These are phyloP conservation scores for Talaromyces stipitatus DNA, from an alignment of 495 filamentous ascomycete species.

Conservation along the genomic window DNA sequence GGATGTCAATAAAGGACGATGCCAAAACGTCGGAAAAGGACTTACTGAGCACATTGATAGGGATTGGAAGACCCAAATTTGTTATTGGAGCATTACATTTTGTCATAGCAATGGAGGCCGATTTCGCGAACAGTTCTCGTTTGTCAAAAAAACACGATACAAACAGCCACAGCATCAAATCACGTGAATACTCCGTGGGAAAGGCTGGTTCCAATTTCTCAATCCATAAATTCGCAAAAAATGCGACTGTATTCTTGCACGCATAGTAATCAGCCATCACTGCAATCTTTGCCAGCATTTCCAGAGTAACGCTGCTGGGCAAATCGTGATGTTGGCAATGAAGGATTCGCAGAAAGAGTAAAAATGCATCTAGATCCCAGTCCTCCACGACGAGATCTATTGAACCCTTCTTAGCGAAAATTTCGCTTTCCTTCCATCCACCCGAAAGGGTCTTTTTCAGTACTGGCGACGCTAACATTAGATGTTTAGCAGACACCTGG, in stretches of 20 bases:
- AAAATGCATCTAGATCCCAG: slow-evolving; percentile 34
- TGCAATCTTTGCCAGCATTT: slow-evolving; percentile 41
- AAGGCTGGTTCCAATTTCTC: slow-evolving; percentile 11
- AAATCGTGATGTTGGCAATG: slow-evolving; percentile 38
- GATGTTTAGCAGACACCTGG: slow-evolving; percentile 45
- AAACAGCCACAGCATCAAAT: slow-evolving; percentile 29
- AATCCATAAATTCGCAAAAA: slow-evolving; percentile 40
- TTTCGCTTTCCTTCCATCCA: slow-evolving; percentile 25
- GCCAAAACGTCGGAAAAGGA: too few relatives aligned
- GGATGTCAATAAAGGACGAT: too few relatives aligned
- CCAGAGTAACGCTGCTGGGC: slow-evolving; percentile 28
- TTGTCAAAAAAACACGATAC: slow-evolving; percentile 26
- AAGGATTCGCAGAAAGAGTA: slow-evolving; percentile 42
- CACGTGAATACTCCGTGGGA: slow-evolving; percentile 18
- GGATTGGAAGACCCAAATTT: slow-evolving; percentile 20
- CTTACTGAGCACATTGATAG: slow-evolving; percentile 17
- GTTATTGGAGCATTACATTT: slow-evolving; percentile 11
- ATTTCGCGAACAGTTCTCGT: slow-evolving; percentile 12
- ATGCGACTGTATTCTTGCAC: slow-evolving; percentile 31
- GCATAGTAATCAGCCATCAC: slow-evolving; percentile 45
- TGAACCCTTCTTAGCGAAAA: slow-evolving; percentile 27
- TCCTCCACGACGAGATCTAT: slow-evolving; percentile 28
- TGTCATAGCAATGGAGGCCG: slow-evolving; percentile 17
- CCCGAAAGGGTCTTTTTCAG: slow-evolving; percentile 30
- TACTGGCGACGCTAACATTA: slow-evolving; percentile 40